Percentiles rank a stretch among this genome's conserved stretches.
phyloP scores from a whole-genome alignment of 768 basidiomycete genomes.

The Boletus rubescentipes region DNA sequence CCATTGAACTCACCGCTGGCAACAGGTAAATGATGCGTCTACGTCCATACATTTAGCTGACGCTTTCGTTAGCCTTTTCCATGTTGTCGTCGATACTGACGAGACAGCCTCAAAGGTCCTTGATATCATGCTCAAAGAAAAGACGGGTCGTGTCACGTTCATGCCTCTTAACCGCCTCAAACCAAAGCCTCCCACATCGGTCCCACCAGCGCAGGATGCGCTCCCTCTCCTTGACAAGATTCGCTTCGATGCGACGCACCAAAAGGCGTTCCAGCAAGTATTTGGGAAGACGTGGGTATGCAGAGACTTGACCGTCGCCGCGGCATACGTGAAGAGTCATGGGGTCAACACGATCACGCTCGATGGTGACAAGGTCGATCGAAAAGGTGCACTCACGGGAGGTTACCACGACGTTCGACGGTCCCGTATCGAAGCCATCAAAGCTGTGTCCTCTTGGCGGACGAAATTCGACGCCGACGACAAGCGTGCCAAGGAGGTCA shows the following conservation, averaged over 20 bases:
- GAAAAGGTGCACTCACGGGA: slow-evolving; percentile 93
- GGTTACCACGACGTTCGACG: slow-evolving; percentile 92
- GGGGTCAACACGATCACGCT: slow-evolving; percentile 96
- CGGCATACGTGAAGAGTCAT: slow-evolving; percentile 92
- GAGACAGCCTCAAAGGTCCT: slow-evolving; percentile 90
- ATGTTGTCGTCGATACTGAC: slow-evolving; percentile 97
- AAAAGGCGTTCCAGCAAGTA: slow-evolving; percentile 92
- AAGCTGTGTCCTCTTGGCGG: slow-evolving; percentile 72
- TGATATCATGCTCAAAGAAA: slow-evolving; percentile 90
- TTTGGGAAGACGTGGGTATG: slow-evolving; percentile 98
- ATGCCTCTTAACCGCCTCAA: slow-evolving; percentile 97
- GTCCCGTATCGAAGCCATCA: slow-evolving; percentile 87
- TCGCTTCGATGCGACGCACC: slow-evolving; percentile 63
- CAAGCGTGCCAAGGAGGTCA: slow-evolving; percentile 69
- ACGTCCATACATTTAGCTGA: background rate
- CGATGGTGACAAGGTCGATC: slow-evolving; percentile 96
- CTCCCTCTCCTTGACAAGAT: slow-evolving; percentile 84
- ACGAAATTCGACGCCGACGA: slow-evolving; percentile 66
- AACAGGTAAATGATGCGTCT: slow-evolving; percentile 62
- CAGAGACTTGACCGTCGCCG: slow-evolving; percentile 86
- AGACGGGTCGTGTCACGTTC: slow-evolving; percentile 93
- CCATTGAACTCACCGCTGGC: slow-evolving; percentile 93
- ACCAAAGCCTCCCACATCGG: slow-evolving; percentile 57
- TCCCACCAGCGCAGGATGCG: slow-evolving; percentile 70
- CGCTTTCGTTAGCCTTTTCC: slow-evolving; percentile 63